Evolutionary conservation across 768 basidiomycete genomes (phyloP).

Genomic region (Leucosporidium yakuticum): DNA sequence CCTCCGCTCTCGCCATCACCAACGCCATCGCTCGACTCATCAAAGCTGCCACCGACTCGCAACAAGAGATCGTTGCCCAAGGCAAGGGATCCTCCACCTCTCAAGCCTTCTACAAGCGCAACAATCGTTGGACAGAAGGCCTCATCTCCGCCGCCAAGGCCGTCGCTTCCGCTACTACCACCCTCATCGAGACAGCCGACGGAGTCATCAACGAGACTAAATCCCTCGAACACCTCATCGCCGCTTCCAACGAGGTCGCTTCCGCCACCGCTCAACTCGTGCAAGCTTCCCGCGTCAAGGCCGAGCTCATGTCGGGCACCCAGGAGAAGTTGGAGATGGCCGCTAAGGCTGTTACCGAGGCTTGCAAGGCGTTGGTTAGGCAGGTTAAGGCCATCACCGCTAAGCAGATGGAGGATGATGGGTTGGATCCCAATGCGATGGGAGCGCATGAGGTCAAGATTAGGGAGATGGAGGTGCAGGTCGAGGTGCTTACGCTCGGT

Average conservation of each 20-base stretch:
- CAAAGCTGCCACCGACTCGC: constrained; percentile 92
- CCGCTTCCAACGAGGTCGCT: constrained; percentile 98
- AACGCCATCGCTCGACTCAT: constrained; percentile 90
- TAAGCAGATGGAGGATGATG: constrained; percentile 62
- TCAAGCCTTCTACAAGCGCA: constrained; percentile 98
- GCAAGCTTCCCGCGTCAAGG: constrained; percentile 96
- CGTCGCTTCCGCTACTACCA: constrained; percentile 89
- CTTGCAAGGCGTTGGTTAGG: constrained; percentile 89
- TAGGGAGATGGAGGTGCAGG: constrained; percentile 97
- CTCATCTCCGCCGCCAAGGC: constrained; percentile 96
- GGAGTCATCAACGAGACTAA: constrained; percentile 88
- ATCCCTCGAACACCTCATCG: constrained; percentile 96
- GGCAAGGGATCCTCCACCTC: constrained; percentile 85
- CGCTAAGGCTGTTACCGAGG: constrained; percentile 94
- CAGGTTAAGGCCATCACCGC: constrained; percentile 95
- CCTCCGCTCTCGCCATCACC: constrained; percentile 90
- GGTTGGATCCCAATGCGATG: constrained; percentile 82
- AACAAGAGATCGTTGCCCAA: constrained; percentile 94
- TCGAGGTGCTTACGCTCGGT: constrained; percentile 86
- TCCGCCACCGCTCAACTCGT: constrained; percentile 96
- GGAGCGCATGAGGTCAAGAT: constrained; percentile 91
- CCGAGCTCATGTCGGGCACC: constrained; percentile 96
- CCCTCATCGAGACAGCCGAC: constrained; percentile 95
- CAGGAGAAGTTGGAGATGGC: constrained; percentile 93
- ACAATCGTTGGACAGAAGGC: constrained; percentile 99